Percentiles rank a stretch among this genome's conserved stretches.
Evolutionary conservation across 1,284 basidiomycete genomes (phyloP).

Genomic region (Cystobasidiaceae sp.): DNA sequence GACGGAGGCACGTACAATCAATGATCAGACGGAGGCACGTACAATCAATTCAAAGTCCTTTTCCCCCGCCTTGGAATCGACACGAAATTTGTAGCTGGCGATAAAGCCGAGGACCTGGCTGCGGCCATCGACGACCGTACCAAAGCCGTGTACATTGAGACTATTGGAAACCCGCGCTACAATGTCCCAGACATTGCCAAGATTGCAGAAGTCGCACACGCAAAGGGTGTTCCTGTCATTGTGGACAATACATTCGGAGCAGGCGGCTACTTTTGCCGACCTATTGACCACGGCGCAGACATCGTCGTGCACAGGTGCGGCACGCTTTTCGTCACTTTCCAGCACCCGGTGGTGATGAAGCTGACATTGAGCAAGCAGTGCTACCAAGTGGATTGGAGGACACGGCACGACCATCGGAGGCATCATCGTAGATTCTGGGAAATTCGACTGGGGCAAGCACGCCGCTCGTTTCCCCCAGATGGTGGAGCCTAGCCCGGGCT

Average conservation of each 20-base stretch:
- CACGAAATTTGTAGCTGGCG: slow-evolving; percentile 67
- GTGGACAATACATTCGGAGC: slow-evolving; percentile 90
- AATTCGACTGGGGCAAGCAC: slow-evolving; percentile 68
- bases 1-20: background rate
- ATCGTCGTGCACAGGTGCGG: slow-evolving; percentile 61
- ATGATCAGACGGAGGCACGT: slow-evolving; percentile 54
- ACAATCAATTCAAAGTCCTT: slow-evolving; percentile 74
- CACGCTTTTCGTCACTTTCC: no score
- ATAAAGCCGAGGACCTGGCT: slow-evolving; percentile 61
- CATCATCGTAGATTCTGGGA: slow-evolving; percentile 73
- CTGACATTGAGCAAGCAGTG: slow-evolving; percentile 54
- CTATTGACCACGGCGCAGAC: slow-evolving; percentile 74
- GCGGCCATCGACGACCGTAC: slow-evolving; percentile 71
- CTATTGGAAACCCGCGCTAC: slow-evolving; percentile 77
- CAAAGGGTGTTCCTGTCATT: slow-evolving; percentile 67
- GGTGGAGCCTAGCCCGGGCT: slow-evolving; percentile 73
- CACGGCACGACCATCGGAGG: slow-evolving; percentile 85
- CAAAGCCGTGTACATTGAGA: slow-evolving; percentile 64
- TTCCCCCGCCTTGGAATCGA: slow-evolving; percentile 72
- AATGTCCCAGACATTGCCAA: slow-evolving; percentile 65
- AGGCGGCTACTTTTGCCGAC: slow-evolving; percentile 62
- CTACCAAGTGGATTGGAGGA: slow-evolving; percentile 87
- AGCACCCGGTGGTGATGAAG: no score
- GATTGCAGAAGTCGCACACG: slow-evolving; percentile 71
- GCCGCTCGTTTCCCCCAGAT: slow-evolving; percentile 75